Evolutionary conservation across 805 yeast genomes (phyloP).

Genomic region (Candida boleticola): DNA sequence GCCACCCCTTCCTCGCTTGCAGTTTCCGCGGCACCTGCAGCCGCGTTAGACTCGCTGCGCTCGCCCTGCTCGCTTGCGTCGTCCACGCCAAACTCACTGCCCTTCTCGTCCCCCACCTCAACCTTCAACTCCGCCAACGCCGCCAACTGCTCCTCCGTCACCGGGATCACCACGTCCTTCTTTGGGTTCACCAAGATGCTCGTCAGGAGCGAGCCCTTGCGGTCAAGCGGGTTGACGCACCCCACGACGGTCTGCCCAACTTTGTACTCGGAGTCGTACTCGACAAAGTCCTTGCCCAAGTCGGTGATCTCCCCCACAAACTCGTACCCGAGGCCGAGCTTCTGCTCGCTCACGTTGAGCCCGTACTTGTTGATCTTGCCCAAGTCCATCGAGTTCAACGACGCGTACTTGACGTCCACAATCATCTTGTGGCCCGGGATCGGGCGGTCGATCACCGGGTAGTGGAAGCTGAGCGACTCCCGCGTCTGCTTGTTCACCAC

Average conservation of each 20-base stretch:
- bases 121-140: neutral
- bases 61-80: conserved; percentile 2
- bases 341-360: conserved; percentile 50
- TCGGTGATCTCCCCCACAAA: conserved; percentile 59
- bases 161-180: conserved; percentile 38
- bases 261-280: conserved; percentile 23
- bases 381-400: conserved; percentile 66
- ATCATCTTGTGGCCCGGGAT: conserved; percentile 47
- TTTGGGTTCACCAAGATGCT: conserved; percentile 54
- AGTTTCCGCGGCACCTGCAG: neutral
- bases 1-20: neutral
- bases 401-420: conserved; percentile 57
- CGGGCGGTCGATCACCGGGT: conserved; percentile 49
- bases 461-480: conserved; percentile 49
- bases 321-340: conserved; percentile 68
- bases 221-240: conserved; percentile 47
- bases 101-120: conserved; percentile 1
- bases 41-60: neutral
- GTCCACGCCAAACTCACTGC: neutral
- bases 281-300: conserved; percentile 47
- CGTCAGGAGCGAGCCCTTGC: conserved; percentile 58
- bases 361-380: conserved; percentile 56
- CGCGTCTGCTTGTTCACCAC: conserved; percentile 38
- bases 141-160: conserved; percentile 20
- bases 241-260: conserved; percentile 72